Evolutionary conservation across 768 basidiomycete species (phyloP).

Genomic region (Boletus fagicola): DNA sequence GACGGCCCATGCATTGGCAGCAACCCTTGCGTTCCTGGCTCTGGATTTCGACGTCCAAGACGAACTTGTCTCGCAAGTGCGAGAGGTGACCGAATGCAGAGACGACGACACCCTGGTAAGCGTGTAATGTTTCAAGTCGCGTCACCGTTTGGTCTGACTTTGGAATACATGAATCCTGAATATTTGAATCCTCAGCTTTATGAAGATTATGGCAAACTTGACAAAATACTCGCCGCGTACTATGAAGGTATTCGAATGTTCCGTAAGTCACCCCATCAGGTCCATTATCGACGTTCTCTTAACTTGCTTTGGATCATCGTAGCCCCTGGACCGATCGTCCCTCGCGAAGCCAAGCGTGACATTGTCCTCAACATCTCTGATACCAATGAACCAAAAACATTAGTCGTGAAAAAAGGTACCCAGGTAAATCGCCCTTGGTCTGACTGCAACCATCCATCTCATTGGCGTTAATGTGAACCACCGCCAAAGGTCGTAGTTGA

Average conservation of each 20-base stretch:
- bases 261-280: constrained; percentile 18
- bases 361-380: constrained; percentile 20
- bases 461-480: neutral
- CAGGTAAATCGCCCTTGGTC: constrained; percentile 6
- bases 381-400: constrained; percentile 6
- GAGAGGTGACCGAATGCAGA: constrained; percentile 21
- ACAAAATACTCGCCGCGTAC: constrained; percentile 28
- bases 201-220: constrained; percentile 29
- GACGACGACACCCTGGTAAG: constrained; percentile 20
- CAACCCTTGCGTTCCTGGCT: constrained; percentile 32
- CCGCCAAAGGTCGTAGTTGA: constrained; percentile 23
- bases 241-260: constrained; percentile 31
- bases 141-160: neutral
- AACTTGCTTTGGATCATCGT: neutral
- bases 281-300: neutral
- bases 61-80: constrained; percentile 30
- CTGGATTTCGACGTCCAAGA: constrained; percentile 32
- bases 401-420: constrained; percentile 22
- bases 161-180: too few species aligned
- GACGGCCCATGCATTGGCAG: constrained; percentile 31
- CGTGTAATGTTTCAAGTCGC: neutral
- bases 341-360: constrained; percentile 30
- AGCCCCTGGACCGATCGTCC: constrained; percentile 31
- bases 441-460: too few species aligned
- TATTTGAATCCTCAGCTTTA: constrained; percentile 14